These are phyloP conservation scores for Bruguiera parviflora DNA, from an alignment of 345 rosid genomes.

Conservation along the genomic window DNA sequence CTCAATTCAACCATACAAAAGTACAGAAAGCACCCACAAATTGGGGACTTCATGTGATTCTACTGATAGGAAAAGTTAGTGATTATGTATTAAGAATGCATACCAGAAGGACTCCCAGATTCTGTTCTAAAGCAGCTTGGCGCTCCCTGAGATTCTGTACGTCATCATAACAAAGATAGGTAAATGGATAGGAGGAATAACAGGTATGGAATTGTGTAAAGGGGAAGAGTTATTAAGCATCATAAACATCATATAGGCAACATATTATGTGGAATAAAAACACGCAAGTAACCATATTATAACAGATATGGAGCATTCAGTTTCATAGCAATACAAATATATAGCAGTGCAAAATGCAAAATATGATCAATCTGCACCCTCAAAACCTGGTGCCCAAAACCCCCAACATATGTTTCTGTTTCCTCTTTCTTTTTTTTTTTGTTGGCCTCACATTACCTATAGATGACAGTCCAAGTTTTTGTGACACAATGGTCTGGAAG, in stretches of 20 bases:
- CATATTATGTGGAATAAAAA: not conserved
- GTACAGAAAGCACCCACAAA: not conserved
- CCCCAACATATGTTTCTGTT: no score
- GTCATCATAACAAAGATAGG: not conserved
- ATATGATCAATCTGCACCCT: no score
- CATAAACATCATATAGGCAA: not conserved
- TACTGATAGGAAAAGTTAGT: not conserved
- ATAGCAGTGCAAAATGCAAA: no score
- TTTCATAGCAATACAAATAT: not conserved
- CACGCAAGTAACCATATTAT: not conserved
- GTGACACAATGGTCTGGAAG: not conserved
- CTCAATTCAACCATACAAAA: not conserved
- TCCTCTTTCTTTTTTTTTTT: no score
- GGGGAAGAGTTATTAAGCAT: no score
- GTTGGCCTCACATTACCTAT: no score
- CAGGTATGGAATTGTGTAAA: no score
- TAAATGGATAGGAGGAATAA: not conserved
- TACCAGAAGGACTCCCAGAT: conserved; percentile 91
- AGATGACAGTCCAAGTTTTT: not conserved
- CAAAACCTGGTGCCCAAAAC: no score
- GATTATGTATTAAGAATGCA: conserved; percentile 12
- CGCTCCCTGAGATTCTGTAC: conserved; percentile 53
- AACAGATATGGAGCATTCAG: not conserved
- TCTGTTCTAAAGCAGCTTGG: conserved; percentile 55
- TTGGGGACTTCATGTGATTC: not conserved